Evolutionary conservation across 306 rosid genomes (phyloP).

Genomic region (Cicer cuneatum): DNA sequence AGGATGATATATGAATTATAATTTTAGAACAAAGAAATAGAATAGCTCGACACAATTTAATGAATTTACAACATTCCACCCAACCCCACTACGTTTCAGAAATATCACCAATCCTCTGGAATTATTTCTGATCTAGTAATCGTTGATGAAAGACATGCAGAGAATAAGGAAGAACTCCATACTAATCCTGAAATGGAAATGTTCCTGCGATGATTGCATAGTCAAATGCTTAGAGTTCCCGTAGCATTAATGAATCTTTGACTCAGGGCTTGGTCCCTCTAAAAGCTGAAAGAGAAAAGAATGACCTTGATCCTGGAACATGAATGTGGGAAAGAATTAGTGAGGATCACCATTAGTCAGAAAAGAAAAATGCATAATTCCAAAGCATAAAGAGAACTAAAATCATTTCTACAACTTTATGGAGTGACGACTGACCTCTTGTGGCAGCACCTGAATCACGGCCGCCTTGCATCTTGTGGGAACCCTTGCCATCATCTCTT

Average conservation of each 20-base stretch:
- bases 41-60: constrained; percentile 40
- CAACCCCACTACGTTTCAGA: constrained; percentile 29
- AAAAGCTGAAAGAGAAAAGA: constrained; percentile 98
- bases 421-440: constrained; percentile 69
- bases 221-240: constrained; percentile 12
- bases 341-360: constrained; percentile 17
- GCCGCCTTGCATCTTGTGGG: constrained; percentile 64
- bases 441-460: constrained; percentile 58
- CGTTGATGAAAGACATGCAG: constrained; percentile 40
- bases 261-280: constrained; percentile 77
- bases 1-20: constrained; percentile 37
- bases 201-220: constrained; percentile 40
- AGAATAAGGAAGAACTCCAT: constrained; percentile 25
- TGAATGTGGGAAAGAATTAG: constrained; percentile 42
- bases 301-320: constrained; percentile 87
- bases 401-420: constrained; percentile 31
- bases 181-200: constrained; percentile 38
- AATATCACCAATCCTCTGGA: constrained; percentile 30
- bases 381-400: constrained; percentile 6
- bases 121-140: constrained; percentile 36
- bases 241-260: constrained; percentile 52
- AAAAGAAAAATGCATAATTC: constrained; percentile 29
- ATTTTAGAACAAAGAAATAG: constrained; percentile 23
- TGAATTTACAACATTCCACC: constrained; percentile 51
- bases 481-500: constrained; percentile 60